A percentile compares a stretch with the other conserved stretches of the same genome.
Conservation (phyloP, 805 yeast species). For the Wickerhamiella azyma region DNA sequence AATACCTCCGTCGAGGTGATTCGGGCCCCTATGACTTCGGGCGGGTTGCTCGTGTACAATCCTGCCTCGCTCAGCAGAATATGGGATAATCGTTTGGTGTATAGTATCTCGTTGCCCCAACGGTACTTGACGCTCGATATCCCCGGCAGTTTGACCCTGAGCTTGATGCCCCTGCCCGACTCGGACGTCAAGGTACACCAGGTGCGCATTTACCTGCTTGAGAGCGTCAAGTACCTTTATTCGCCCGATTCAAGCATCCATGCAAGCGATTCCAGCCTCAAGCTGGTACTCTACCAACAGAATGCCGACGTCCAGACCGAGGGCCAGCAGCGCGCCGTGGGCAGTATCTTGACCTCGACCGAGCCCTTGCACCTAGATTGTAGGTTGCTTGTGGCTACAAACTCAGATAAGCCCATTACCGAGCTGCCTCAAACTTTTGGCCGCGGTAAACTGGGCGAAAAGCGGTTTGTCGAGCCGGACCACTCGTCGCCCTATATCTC, state of each 20-base stretch:
- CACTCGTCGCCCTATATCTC: constrained; percentile 17
- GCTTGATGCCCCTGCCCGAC: constrained; percentile 45
- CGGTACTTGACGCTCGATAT: constrained; percentile 64
- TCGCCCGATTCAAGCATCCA: constrained; percentile 18
- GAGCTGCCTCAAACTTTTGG: constrained; percentile 17
- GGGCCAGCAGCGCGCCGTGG: constrained; percentile 4
- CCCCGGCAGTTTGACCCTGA: constrained; percentile 58
- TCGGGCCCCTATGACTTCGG: constrained; percentile 55
- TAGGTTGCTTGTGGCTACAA: constrained; percentile 12
- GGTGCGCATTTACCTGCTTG: constrained; percentile 17
- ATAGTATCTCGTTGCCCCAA: constrained; percentile 66
- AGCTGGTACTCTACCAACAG: constrained; percentile 16
- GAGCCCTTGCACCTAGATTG: constrained; percentile 16
- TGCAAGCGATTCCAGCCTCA: constrained; percentile 17
- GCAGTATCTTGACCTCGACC: constrained; percentile 14
- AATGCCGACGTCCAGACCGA: constrained; percentile 9
- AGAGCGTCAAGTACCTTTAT: constrained; percentile 19
- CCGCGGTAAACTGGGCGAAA: constrained; percentile 19
- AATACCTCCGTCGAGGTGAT: constrained; percentile 46
- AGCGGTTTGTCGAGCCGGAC: constrained; percentile 19
- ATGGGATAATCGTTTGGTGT: constrained; percentile 73
- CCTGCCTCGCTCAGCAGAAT: constrained; percentile 69
- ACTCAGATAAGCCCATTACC: constrained; percentile 11
- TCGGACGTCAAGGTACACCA: constrained; percentile 67
- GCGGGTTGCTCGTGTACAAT: constrained; percentile 61